Evolutionary conservation across 2,329 filamentous ascomycete genomes (phyloP).

Genomic region (Colletotrichum sp.): DNA sequence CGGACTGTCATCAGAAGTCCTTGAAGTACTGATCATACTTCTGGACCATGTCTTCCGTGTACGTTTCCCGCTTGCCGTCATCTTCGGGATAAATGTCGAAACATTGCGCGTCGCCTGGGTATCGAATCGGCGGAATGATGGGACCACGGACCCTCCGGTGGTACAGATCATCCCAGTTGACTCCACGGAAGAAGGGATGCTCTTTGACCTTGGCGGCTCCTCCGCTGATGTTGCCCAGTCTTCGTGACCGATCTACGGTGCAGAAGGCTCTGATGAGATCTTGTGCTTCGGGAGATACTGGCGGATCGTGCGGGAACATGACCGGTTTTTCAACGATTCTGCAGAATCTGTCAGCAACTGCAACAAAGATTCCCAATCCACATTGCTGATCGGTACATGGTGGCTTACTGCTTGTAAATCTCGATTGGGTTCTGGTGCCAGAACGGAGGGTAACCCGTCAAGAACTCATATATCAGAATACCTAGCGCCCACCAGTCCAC

Average conservation of each 20-base stretch:
- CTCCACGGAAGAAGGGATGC: conserved; percentile 76
- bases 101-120: conserved; percentile 77
- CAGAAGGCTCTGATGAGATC: conserved; percentile 79
- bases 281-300: conserved; percentile 71
- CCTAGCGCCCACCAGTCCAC: conserved; percentile 91
- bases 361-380: neutral
- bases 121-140: conserved; percentile 77
- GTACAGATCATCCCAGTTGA: conserved; percentile 78
- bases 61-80: conserved; percentile 66
- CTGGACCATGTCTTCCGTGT: conserved; percentile 70
- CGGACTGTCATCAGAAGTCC: conserved; percentile 61
- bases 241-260: conserved; percentile 78
- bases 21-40: conserved; percentile 75
- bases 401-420: conserved; percentile 76
- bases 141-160: conserved; percentile 69
- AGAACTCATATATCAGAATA: conserved; percentile 83
- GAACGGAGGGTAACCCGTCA: conserved; percentile 85
- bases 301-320: conserved; percentile 71
- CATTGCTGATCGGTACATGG: conserved; percentile 2
- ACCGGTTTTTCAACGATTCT: conserved; percentile 83
- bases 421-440: conserved; percentile 88
- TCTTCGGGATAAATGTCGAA: conserved; percentile 87
- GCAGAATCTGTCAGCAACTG: neutral
- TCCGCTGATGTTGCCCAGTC: conserved; percentile 79
- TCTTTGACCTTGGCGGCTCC: conserved; percentile 74